Conservation (phyloP, 2,329 filamentous ascomycete species). For the Xylariaceae sp. region DNA sequence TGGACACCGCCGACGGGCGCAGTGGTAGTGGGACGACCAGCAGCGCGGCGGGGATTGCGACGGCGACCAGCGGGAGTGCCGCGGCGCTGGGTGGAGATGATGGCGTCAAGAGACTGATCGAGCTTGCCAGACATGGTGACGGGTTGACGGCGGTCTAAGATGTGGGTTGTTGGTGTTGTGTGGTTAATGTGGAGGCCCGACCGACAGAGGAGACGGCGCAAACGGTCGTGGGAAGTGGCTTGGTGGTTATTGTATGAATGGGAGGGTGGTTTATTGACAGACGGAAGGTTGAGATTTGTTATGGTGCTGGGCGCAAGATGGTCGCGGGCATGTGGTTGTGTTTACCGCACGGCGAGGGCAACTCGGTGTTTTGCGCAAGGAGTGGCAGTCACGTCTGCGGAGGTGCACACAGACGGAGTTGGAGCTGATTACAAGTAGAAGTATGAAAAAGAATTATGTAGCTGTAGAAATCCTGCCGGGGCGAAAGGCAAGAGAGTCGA, state of each 20-base stretch:
- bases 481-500: slow-evolving; percentile 9
- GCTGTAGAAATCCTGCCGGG: slow-evolving; percentile 18
- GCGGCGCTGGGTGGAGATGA: slow-evolving; percentile 74
- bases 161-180: slow-evolving; percentile 11
- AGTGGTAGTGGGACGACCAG: slow-evolving; percentile 54
- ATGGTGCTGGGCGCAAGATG: not conserved
- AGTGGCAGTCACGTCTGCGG: not conserved
- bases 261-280: not conserved
- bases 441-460: not conserved
- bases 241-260: not conserved
- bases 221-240: not conserved
- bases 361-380: not conserved
- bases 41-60: slow-evolving; percentile 47
- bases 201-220: slow-evolving; percentile 13
- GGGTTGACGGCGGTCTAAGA: slow-evolving; percentile 42
- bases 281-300: not conserved
- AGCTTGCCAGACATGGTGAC: slow-evolving; percentile 87
- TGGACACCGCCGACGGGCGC: slow-evolving; percentile 82
- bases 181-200: slow-evolving; percentile 23
- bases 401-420: slow-evolving; percentile 2
- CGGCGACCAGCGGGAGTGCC: slow-evolving; percentile 53
- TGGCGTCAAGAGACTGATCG: slow-evolving; percentile 95
- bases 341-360: not conserved
- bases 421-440: slow-evolving; percentile 33
- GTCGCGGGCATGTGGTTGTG: not conserved